A percentile compares a stretch with the other conserved stretches of the same genome.
Conservation (phyloP, 2,329 filamentous ascomycete genomes). For the Aspergillus sp. region DNA sequence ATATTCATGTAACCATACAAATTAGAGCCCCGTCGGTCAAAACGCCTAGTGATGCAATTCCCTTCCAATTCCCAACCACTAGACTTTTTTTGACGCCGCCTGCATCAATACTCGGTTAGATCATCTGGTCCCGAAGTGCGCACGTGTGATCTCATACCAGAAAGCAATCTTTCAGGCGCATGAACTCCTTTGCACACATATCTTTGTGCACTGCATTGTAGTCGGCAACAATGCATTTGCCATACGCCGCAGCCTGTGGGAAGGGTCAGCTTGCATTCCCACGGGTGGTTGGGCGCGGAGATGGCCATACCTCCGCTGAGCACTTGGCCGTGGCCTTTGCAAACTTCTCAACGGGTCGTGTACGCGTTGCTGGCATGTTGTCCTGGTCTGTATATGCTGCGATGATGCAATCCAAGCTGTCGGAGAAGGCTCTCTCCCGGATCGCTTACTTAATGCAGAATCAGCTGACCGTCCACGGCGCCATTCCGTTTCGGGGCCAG, state of each 20-base stretch:
- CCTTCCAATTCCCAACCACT: not conserved
- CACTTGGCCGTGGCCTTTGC: constrained; percentile 66
- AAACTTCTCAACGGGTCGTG: constrained; percentile 67
- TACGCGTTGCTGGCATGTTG: constrained; percentile 47
- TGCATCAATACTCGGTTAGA: constrained; percentile 25
- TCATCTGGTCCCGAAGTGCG: not conserved
- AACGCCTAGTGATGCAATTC: constrained; percentile 1
- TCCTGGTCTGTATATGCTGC: not conserved
- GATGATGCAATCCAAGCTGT: not conserved
- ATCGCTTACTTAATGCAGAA: constrained; percentile 15
- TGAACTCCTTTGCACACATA: constrained; percentile 83
- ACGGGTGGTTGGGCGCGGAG: no score
- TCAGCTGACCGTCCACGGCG: constrained; percentile 10
- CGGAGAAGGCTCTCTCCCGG: not conserved
- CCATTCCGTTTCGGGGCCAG: constrained; percentile 15
- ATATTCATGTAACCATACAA: not conserved
- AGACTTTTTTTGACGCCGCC: constrained; percentile 53
- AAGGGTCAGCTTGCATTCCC: constrained; percentile 13
- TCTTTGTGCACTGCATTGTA: constrained; percentile 90
- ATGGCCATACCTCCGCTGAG: constrained; percentile 57
- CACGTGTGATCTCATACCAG: constrained; percentile 56
- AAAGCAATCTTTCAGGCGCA: constrained; percentile 83
- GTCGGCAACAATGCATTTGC: constrained; percentile 85
- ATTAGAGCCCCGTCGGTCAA: not conserved
- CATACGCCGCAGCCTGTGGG: constrained; percentile 74